Conservation (phyloP, 345 rosid species). For the Heritiera littoralis region DNA sequence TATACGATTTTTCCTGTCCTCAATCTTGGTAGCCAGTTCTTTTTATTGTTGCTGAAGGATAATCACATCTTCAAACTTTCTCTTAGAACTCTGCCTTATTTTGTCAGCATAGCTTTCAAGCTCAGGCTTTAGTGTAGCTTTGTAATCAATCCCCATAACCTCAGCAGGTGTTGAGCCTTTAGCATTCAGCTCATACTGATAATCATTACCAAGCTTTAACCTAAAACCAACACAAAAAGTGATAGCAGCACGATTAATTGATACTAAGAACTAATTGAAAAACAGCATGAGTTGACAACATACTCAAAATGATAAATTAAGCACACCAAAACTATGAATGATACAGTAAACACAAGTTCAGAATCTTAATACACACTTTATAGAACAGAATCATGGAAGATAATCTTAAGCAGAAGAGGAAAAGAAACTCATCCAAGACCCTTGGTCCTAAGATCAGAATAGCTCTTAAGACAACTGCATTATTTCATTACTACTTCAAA, state of each 20-base stretch:
- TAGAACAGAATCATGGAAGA: not conserved
- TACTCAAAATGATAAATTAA: not conserved
- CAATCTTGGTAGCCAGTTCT: conserved; percentile 54
- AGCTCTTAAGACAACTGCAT: not conserved
- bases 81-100: conserved; percentile 51
- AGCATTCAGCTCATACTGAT: conserved; percentile 57
- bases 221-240: conserved; percentile 32
- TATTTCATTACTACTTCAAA: not conserved
- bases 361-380: not conserved
- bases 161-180: conserved; percentile 61
- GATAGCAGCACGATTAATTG: not conserved
- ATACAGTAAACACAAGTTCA: not conserved
- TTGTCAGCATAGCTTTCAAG: conserved; percentile 51
- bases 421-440: not conserved
- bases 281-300: not conserved
- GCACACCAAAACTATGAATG: not conserved
- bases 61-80: conserved; percentile 54
- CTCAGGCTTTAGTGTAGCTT: conserved; percentile 58
- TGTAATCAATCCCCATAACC: conserved; percentile 83
- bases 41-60: conserved; percentile 56
- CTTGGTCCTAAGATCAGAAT: not conserved
- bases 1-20: conserved; percentile 41
- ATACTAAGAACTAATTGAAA: conserved; percentile 5
- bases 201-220: conserved; percentile 53
- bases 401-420: not conserved